Base-by-base conservation (phyloP, 495 filamentous ascomycete genomes). In the Hypoxylon perforatum region DNA sequence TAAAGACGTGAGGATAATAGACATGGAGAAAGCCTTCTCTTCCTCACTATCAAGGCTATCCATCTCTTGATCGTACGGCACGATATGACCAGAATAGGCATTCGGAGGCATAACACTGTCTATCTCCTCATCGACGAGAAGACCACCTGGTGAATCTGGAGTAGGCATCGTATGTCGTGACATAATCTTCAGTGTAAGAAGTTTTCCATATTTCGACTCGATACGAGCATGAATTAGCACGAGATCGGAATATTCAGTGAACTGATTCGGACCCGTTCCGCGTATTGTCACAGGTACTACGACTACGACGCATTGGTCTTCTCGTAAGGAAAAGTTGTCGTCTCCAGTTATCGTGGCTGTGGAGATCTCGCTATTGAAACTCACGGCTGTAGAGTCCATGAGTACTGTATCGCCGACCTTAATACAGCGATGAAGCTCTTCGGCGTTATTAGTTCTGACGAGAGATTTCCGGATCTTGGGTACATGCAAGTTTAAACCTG, bases 401-500 rank as follows among this genome's bases (percentile, higher is more conserved):
- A 70, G 62, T 2, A 23, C 4, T 4, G 17, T 54, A 7, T 54
- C 60, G 14, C 9, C 0, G 11, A 52, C 4, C 10, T 0, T 1
- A 5, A 61, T 44, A 3, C 14, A 1, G 11, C 39, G 38, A 7
- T 5, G 4, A 39, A n/a, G 21, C 0, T 1, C 5, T 4, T 23
- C 14, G 14, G 18, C 3, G 9, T n/a, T 14, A 1, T n/a, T 5
- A 5, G 28, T 18, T 10, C 3, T 2, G n/a, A 7, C 15, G 14
- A 1, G 0, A 15, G 2, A n/a, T 36, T 21, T 51, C 11, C 58
- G 45, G 12, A 75, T 51, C 18, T 66, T 48, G 12, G 92, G 91
- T n/a, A 94, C 87, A 53, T 76, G 81, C n/a, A 94, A 77, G 33
- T 81, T 83, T 68, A 94, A 83, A 0, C 92, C 91, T 21, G 72